Base-by-base conservation (phyloP, 2,329 filamentous ascomycete genomes). In the Aureobasidium vineae region DNA sequence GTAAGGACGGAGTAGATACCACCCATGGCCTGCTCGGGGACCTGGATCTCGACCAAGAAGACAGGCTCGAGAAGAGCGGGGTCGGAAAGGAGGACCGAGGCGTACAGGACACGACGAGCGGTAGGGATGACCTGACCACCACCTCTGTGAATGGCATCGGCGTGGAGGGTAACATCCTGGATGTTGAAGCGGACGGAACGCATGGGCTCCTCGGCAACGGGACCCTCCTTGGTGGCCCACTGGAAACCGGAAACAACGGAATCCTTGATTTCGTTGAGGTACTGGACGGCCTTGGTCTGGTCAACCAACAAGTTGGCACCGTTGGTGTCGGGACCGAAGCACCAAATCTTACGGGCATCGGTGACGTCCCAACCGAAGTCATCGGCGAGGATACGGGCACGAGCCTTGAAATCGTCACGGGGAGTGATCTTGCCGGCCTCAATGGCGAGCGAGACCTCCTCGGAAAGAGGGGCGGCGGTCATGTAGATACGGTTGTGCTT, bases 401-500 rank as follows among this genome's bases (percentile, higher is more conserved):
- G 95, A 75, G 88, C 85, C 90, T 99, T 99, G 90, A 98, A 92
- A 85, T 99, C 95, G 81, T 99, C 95, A 86, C 94, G 92, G 72
- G 95, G 91, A 77, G 83, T 85, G 80, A 99, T 92, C 86, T 92
- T 95, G 85, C 95, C 95, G 66, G 78, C 72, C 85, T 99, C 95
- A 72, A 99, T 99, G 77, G 90, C 91, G 77, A 88, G 87, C 75
- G 91, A 86, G 69, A 99, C 89, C 75, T 98, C 95, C 87, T 99
- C 95, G 53, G 87, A 87, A 66, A 99, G 86, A 75, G 95, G 95
- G 83, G 92, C 84, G 72, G 95, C 95, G 81, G 86, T 87, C 83
- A 99, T 89, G 86, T 98, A 99, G 69, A 99, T 87, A 92, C 95
- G 94, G 88, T 99, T 99, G 90, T 99, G 95, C 92, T 99, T 99